phyloP scores from a whole-genome alignment of 1,139 yeast species.

The Magnusiomyces clavatus region DNA sequence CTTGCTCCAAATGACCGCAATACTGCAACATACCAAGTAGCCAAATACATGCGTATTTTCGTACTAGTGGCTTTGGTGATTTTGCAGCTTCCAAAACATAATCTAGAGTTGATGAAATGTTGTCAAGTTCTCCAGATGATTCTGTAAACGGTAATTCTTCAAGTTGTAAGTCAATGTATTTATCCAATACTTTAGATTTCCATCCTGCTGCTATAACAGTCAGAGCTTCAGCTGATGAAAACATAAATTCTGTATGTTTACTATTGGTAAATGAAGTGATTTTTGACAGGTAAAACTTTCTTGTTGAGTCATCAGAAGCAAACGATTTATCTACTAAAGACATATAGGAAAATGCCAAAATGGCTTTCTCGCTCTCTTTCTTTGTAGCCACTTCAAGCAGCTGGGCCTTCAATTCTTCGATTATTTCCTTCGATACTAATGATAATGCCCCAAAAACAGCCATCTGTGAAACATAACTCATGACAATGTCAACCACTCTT shows the following conservation, averaged over 20 bases:
- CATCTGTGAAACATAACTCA: slow-evolving; percentile 48
- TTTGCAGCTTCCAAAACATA: slow-evolving; percentile 46
- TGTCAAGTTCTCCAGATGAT: slow-evolving; percentile 4
- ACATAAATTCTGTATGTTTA: slow-evolving; percentile 65
- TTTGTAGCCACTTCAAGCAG: slow-evolving; percentile 38
- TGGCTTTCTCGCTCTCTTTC: slow-evolving; percentile 54
- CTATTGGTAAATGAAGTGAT: slow-evolving; percentile 56
- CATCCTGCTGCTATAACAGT: slow-evolving; percentile 69
- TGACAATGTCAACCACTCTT: slow-evolving; percentile 29
- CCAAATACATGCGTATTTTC: slow-evolving; percentile 83
- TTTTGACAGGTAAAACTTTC: slow-evolving; percentile 36
- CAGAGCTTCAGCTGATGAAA: slow-evolving; percentile 80
- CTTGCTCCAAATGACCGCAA: slow-evolving; percentile 44
- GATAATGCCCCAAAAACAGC: slow-evolving; percentile 47
- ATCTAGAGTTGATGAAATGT: slow-evolving; percentile 35
- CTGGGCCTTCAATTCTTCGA: slow-evolving; percentile 25
- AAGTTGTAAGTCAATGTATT: slow-evolving; percentile 42
- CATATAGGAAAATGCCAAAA: slow-evolving; percentile 48
- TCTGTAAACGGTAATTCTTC: slow-evolving; percentile 5
- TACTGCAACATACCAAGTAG: slow-evolving; percentile 70
- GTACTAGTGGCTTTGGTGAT: slow-evolving; percentile 61
- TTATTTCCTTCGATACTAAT: slow-evolving; percentile 32
- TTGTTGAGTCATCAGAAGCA: slow-evolving; percentile 14
- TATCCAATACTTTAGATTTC: slow-evolving; percentile 50
- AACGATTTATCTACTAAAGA: slow-evolving; percentile 36